phyloP scores from a whole-genome alignment of 768 basidiomycete genomes.

The Rhizopogon vulgaris region DNA sequence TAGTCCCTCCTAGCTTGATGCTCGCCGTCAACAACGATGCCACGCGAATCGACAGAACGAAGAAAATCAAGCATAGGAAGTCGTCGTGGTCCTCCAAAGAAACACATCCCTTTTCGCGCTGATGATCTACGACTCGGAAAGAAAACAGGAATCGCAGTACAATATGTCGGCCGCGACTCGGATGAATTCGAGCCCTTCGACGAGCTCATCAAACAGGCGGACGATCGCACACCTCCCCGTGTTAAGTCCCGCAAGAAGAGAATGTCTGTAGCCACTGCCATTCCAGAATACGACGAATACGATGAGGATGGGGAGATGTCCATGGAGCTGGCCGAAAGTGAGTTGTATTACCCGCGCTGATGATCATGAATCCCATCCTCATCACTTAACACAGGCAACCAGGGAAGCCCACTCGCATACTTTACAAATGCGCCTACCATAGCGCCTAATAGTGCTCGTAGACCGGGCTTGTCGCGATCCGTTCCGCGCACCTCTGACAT shows the following conservation, averaged over 20 bases:
- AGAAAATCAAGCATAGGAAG: slow-evolving; percentile 35
- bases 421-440: slow-evolving; percentile 31
- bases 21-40: slow-evolving; percentile 19
- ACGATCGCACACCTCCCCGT: slow-evolving; percentile 56
- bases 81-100: slow-evolving; percentile 55
- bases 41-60: slow-evolving; percentile 18
- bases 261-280: slow-evolving; percentile 27
- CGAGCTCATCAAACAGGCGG: slow-evolving; percentile 63
- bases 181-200: slow-evolving; percentile 84
- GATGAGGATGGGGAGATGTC: slow-evolving; percentile 64
- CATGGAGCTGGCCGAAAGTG: slow-evolving; percentile 75
- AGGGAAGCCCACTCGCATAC: slow-evolving; percentile 28
- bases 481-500: slow-evolving; percentile 46
- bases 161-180: slow-evolving; percentile 62
- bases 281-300: slow-evolving; percentile 35
- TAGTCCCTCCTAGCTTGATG: not conserved
- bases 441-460: slow-evolving; percentile 31
- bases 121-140: slow-evolving; percentile 75
- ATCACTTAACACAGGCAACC: slow-evolving; percentile 16
- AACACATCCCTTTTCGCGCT: slow-evolving; percentile 72
- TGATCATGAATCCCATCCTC: slow-evolving; percentile 2
- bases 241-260: slow-evolving; percentile 48
- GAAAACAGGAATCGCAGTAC: slow-evolving; percentile 70
- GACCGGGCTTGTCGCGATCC: slow-evolving; percentile 38
- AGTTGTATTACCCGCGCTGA: slow-evolving; percentile 17